A percentile compares a stretch with the other conserved stretches of the same genome.
phyloP scores from a whole-genome alignment of 176 grass and related monocot genomes.

The maize (Zea mays) region DNA sequence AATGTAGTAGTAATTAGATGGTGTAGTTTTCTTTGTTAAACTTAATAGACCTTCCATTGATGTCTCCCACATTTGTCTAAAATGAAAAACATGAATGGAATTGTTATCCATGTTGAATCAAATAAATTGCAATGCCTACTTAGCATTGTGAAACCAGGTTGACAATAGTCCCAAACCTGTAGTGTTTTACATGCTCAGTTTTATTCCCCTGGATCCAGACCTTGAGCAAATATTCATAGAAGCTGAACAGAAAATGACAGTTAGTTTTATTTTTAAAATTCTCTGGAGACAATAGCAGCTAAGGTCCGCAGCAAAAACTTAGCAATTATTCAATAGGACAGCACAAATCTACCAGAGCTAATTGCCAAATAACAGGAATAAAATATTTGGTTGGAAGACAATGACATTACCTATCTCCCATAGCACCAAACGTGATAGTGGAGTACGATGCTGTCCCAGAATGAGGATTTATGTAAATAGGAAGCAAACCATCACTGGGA shows the following conservation, averaged over 20 bases:
- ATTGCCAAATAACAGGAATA: constrained; percentile 16
- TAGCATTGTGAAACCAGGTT: constrained; percentile 22
- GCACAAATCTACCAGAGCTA: not conserved
- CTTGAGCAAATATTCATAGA: constrained; percentile 99
- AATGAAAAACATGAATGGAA: constrained; percentile 33
- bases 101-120: constrained; percentile 19
- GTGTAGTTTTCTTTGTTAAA: constrained; percentile 77
- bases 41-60: constrained; percentile 98
- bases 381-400: constrained; percentile 34
- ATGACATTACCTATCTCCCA: constrained; percentile 87
- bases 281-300: not conserved
- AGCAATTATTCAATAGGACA: constrained; percentile 22
- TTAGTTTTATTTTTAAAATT: constrained; percentile 19
- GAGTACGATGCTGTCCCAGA: constrained; percentile 84
- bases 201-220: constrained; percentile 99
- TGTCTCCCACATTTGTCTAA: constrained; percentile 98
- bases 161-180: constrained; percentile 61
- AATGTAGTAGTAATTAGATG: constrained; percentile 90
- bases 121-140: not conserved
- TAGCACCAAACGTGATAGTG: constrained; percentile 98
- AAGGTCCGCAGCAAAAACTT: constrained; percentile 11
- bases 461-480: constrained; percentile 95
- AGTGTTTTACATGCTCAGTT: constrained; percentile 89
- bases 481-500: constrained; percentile 94
- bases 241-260: constrained; percentile 57